phyloP scores from a whole-genome alignment of 2,329 filamentous ascomycete species.

The Fusarium sp. region DNA sequence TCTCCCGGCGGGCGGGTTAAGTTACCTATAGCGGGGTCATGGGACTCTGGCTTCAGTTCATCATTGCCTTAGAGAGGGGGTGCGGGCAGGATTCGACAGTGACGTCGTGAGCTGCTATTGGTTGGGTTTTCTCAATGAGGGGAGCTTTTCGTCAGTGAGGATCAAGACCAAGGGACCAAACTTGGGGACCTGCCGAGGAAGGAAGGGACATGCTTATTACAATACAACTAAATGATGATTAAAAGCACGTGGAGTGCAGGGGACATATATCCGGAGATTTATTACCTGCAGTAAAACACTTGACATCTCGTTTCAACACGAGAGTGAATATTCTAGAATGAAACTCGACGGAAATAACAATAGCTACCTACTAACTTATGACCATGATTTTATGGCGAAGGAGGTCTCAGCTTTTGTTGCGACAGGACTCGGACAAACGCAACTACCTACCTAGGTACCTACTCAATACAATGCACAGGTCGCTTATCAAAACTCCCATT shows the following conservation, averaged over 20 bases:
- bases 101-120: conserved; percentile 36
- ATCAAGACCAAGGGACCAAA: conserved; percentile 2
- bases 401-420: not conserved
- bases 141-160: conserved; percentile 2
- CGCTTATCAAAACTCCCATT: not conserved
- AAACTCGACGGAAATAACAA: not conserved
- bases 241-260: conserved; percentile 21
- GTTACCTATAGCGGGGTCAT: conserved; percentile 40
- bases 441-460: not conserved
- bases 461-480: not conserved
- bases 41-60: conserved; percentile 18
- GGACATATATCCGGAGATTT: not conserved
- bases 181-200: conserved; percentile 20
- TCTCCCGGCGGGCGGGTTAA: conserved; percentile 33
- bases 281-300: not conserved
- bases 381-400: not conserved
- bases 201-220: conserved; percentile 10
- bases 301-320: not conserved
- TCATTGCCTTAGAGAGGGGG: conserved; percentile 30
- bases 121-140: not conserved
- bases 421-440: not conserved
- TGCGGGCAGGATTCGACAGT: conserved; percentile 23
- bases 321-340: not conserved
- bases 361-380: not conserved
- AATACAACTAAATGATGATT: not conserved